Base-by-base conservation (phyloP, 345 rosid species). In the Psidium guajava region DNA sequence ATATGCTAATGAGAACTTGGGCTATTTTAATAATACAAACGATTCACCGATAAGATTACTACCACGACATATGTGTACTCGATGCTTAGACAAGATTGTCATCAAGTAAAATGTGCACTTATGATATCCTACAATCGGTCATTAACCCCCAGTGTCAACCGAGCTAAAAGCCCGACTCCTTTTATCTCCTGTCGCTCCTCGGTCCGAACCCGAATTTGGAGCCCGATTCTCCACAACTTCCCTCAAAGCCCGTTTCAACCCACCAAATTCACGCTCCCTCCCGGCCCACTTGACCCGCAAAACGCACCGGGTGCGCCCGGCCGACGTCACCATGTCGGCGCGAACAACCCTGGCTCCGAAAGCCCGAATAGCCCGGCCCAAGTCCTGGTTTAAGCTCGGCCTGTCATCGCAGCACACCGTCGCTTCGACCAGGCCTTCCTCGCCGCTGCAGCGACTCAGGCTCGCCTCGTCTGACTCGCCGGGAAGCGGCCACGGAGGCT, bases 311-410 rank as follows among this genome's bases (percentile, higher is more conserved):
- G 92, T 88, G 89, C 94, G 89, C 50, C 92, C 92, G 12, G 91
- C 95, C n/a, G 88, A 86, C 40, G 95, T 93, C 89, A 83, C 86
- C 91, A 91, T 92, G 90, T 92, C 94, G 6, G 92, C 93, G 4
- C 91, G 89, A 18, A 93, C 87, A 36, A 85, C 87, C 89, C 87
- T 89, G 8, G 88, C 95, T 61, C 84, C 87, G 18, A 89, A 91
- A 52, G 84, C 86, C 86, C 77, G 27, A 40, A 92, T 87, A 21
- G 87, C 93, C 59, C 82, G 88, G 25, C 59, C 61, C 87, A 93
- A 81, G 20, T 92, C 95, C 85, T 84, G 54, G 91, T 90, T 90
- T 88, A 93, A 83, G 27, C 92, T 87, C 6, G 92, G 92, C 54
- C 95, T 87, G 57, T 92, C 94, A 84, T 93, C 90, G 86, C 94